A percentile compares a stretch with the other conserved stretches of the same genome.
Evolutionary conservation across 306 rosid genomes (phyloP).

Genomic region (Ormosia emarginata): DNA sequence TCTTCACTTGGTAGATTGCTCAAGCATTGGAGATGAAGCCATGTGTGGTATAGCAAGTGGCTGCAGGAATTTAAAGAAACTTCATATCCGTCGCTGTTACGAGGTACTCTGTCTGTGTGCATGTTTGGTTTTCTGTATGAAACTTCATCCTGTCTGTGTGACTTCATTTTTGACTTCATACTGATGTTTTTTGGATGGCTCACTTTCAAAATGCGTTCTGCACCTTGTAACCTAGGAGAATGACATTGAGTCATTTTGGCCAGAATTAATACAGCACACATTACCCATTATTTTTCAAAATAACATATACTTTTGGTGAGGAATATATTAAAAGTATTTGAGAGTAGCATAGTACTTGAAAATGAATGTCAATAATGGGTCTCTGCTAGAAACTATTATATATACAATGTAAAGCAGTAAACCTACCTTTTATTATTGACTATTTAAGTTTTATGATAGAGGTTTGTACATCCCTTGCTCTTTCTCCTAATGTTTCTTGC

Average conservation of each 20-base stretch:
- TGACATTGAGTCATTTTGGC: neutral
- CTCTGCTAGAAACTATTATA: neutral
- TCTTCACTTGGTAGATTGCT: slow-evolving; percentile 93
- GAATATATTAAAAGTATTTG: neutral
- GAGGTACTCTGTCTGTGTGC: slow-evolving; percentile 49
- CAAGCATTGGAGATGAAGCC: slow-evolving; percentile 86
- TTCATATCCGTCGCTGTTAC: slow-evolving; percentile 87
- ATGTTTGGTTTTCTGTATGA: neutral
- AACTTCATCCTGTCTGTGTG: neutral
- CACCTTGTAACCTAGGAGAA: neutral
- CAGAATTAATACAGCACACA: neutral
- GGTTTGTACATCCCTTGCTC: neutral
- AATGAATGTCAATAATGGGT: neutral
- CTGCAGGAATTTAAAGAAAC: slow-evolving; percentile 82
- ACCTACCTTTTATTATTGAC: neutral
- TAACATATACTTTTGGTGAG: neutral
- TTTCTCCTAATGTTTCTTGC: neutral
- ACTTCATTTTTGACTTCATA: neutral
- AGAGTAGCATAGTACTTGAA: neutral
- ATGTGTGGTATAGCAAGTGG: slow-evolving; percentile 82
- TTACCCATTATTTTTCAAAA: neutral
- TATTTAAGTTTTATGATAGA: neutral
- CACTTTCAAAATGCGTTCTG: slow-evolving; percentile 14
- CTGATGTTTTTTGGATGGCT: neutral
- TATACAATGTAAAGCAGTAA: neutral